Base-by-base conservation (phyloP, 306 rosid genomes). In the Begonia fuchsioides region DNA sequence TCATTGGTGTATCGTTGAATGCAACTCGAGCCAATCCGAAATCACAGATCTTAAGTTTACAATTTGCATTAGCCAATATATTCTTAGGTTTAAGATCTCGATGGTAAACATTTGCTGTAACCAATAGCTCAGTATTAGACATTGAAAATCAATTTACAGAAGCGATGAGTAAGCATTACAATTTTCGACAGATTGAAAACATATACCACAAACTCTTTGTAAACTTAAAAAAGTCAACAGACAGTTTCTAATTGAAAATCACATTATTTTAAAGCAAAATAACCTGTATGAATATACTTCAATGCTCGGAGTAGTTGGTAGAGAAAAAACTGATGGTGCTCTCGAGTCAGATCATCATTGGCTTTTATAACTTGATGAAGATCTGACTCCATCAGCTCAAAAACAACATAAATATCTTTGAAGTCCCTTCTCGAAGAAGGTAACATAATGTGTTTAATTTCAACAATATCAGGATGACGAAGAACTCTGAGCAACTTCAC, bases 341-440 rank as follows among this genome's bases (percentile, higher is more conserved):
- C 95, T 58, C 77, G 76, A 13, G 97, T 88, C 53, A 88, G 67
- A 67, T 88, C 93, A 55, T 77, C 90, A 19, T 83, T 84, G 17
- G 95, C 95, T 70, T 84, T 88, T 62, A 88, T 88, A 64, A 88
- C 97, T 70, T 88, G 95, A 77, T 88, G 97, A 60, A 88, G 80
- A 78, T 88, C 97, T n/a, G 93, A 83, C 44, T 88, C 94, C 96
- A 87, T 80, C 46, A 78, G 83, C 83, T 87, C 94, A 61, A 87
- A 87, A 67, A 87, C 94, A 61, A 87, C 94, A 54, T 83, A 87
- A 57, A 87, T 83, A 57, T 87, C 96, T 71, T 74, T 88, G 17
- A 88, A 88, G 56, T 76, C 95, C 62, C 79, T 78, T 65, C 78
- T 68, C 15, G 95, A 78, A 63, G 97, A 93, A n/a, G 95, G 95